A percentile compares a stretch with the other conserved stretches of the same genome.
phyloP scores from a whole-genome alignment of 2,329 filamentous ascomycete species.

The Trichoderma aggressivum region DNA sequence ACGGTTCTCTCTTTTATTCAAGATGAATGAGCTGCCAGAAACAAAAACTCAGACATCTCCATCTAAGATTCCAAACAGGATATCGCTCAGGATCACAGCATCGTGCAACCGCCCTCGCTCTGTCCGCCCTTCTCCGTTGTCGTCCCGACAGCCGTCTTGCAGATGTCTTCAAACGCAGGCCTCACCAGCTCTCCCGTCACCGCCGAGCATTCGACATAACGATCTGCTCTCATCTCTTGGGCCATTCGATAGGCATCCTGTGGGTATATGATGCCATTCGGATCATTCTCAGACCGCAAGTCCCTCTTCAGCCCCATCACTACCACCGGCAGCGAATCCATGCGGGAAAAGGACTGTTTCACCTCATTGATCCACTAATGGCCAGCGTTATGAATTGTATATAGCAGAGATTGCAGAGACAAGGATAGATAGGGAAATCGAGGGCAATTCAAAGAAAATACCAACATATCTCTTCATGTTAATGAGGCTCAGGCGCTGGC shows the following conservation, averaged over 20 bases:
- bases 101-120: slow-evolving; percentile 52
- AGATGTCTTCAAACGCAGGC: slow-evolving; percentile 59
- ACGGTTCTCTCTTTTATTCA: neutral
- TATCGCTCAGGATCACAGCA: slow-evolving; percentile 39
- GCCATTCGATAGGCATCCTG: slow-evolving; percentile 57
- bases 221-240: slow-evolving; percentile 58
- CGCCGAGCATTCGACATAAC: slow-evolving; percentile 63
- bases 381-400: neutral
- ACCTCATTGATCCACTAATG: slow-evolving; percentile 56
- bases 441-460: slow-evolving; percentile 18
- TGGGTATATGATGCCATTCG: slow-evolving; percentile 59
- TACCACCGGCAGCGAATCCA: slow-evolving; percentile 51
- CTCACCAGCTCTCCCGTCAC: slow-evolving; percentile 56
- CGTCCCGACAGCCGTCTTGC: slow-evolving; percentile 51
- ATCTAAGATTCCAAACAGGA: neutral
- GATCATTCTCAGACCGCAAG: slow-evolving; percentile 54
- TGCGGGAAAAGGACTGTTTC: slow-evolving; percentile 45
- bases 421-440: neutral
- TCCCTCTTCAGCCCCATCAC: slow-evolving; percentile 61
- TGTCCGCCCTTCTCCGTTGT: slow-evolving; percentile 47
- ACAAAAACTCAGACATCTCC: neutral
- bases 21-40: neutral
- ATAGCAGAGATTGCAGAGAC: neutral
- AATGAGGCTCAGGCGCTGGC: slow-evolving; percentile 54
- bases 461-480: slow-evolving; percentile 56